Evolutionary conservation across 129 eudicot genomes (phyloP).

Genomic region (Oenanthe sinensis): DNA sequence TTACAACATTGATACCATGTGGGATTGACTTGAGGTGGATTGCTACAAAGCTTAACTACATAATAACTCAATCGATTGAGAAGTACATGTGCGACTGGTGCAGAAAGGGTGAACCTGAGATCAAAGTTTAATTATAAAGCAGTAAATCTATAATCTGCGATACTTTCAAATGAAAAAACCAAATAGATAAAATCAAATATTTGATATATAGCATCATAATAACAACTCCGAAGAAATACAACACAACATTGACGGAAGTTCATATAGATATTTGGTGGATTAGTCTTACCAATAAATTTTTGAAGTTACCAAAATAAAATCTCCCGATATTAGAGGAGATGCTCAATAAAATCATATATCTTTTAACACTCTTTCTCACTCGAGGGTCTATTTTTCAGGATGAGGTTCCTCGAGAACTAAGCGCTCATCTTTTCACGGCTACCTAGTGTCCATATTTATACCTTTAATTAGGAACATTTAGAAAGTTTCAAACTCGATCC

Average conservation of each 20-base stretch:
- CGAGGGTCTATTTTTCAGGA: neutral
- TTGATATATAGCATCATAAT: neutral
- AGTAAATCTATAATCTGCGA: neutral
- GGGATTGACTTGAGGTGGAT: neutral
- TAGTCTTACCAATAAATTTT: neutral
- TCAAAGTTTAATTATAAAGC: neutral
- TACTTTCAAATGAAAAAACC: neutral
- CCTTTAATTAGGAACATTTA: neutral
- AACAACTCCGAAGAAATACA: neutral
- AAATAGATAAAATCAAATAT: too few species aligned
- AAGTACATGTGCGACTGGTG: neutral
- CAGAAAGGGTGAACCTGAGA: constrained; percentile 3
- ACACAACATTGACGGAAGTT: neutral
- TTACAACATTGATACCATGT: neutral
- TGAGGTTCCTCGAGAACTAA: neutral
- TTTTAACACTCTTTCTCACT: neutral
- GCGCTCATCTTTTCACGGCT: neutral
- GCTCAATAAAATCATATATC: too few species aligned
- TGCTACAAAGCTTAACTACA: neutral
- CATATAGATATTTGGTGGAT: neutral
- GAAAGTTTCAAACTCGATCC: neutral
- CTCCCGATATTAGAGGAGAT: too few species aligned
- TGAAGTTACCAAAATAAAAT: too few species aligned
- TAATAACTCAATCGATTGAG: neutral
- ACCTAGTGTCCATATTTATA: neutral